phyloP scores from a whole-genome alignment of 1,284 basidiomycete species.

The Pyrrhoderma lamaoense region DNA sequence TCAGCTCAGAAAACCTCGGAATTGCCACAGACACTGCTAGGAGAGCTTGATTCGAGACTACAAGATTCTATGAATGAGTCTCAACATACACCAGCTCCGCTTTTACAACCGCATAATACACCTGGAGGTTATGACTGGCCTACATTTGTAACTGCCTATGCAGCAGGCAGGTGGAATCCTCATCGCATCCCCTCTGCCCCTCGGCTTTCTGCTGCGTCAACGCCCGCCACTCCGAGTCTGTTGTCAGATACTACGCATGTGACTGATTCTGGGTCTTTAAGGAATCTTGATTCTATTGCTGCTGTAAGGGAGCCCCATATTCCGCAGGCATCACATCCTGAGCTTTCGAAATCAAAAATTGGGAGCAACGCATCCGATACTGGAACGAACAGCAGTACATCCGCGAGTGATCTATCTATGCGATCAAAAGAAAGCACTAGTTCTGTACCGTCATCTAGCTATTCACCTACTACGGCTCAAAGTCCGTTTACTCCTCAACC shows the following conservation, averaged over 20 bases:
- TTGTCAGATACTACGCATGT: not conserved
- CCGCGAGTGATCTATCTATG: constrained; percentile 13
- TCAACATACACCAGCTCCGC: no score
- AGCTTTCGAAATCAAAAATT: not conserved
- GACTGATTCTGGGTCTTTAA: no score
- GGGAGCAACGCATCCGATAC: constrained; percentile 2
- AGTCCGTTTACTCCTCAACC: constrained; percentile 4
- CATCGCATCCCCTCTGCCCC: constrained; percentile 63
- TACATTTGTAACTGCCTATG: constrained; percentile 70
- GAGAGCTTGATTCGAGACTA: no score
- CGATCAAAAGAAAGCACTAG: constrained; percentile 6
- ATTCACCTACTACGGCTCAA: constrained; percentile 12
- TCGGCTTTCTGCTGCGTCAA: constrained; percentile 26
- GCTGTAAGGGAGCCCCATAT: not conserved
- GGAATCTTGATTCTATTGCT: no score
- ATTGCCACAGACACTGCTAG: no score
- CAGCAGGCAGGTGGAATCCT: constrained; percentile 75
- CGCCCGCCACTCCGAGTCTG: constrained; percentile 4
- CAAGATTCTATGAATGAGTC: no score
- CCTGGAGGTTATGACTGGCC: constrained; percentile 52
- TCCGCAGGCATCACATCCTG: not conserved
- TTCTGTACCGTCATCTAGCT: constrained; percentile 19
- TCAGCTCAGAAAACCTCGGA: no score
- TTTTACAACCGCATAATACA: constrained; percentile 19
- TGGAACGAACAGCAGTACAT: constrained; percentile 13